phyloP scores from a whole-genome alignment of 805 yeast species.

The Ascoidea tarda region DNA sequence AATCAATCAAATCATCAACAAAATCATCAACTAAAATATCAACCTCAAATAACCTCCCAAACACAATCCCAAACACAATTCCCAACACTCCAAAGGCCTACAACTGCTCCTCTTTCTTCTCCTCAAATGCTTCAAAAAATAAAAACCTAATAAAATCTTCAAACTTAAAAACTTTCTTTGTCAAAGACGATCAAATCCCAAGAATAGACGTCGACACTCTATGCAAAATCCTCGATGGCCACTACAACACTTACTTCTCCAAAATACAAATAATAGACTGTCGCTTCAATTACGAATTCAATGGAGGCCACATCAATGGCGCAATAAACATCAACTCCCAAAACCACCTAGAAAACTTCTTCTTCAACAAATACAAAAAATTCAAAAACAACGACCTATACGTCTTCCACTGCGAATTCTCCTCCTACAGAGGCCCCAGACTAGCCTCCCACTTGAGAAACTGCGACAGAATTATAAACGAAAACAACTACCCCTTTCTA shows the following conservation, averaged over 20 bases:
- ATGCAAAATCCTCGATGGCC: slow-evolving; percentile 22
- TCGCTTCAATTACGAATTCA: slow-evolving; percentile 81
- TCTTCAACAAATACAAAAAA: slow-evolving; percentile 12
- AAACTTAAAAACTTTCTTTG: slow-evolving; percentile 26
- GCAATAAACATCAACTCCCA: slow-evolving; percentile 70
- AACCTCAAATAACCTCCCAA: background rate
- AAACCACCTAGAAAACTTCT: slow-evolving; percentile 51
- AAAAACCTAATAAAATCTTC: slow-evolving; percentile 9
- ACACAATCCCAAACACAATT: slow-evolving; percentile 1
- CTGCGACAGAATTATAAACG: slow-evolving; percentile 64
- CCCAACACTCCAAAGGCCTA: slow-evolving; percentile 1
- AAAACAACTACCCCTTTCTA: slow-evolving; percentile 64
- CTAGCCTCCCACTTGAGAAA: slow-evolving; percentile 80
- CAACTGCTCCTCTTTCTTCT: slow-evolving; percentile 7
- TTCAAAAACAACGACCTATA: slow-evolving; percentile 25
- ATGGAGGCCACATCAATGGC: slow-evolving; percentile 83
- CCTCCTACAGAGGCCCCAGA: slow-evolving; percentile 85
- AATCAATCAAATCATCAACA: slow-evolving; percentile 6
- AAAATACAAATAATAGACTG: slow-evolving; percentile 64
- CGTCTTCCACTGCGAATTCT: slow-evolving; percentile 90
- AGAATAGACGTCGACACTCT: slow-evolving; percentile 31
- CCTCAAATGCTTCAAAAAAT: slow-evolving; percentile 11
- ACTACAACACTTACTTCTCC: slow-evolving; percentile 33
- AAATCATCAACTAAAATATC: slow-evolving; percentile 8
- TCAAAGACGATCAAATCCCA: slow-evolving; percentile 41